A percentile compares a stretch with the other conserved stretches of the same genome.
Conservation (phyloP, 495 filamentous ascomycete genomes). For the Cetradonia linearis region DNA sequence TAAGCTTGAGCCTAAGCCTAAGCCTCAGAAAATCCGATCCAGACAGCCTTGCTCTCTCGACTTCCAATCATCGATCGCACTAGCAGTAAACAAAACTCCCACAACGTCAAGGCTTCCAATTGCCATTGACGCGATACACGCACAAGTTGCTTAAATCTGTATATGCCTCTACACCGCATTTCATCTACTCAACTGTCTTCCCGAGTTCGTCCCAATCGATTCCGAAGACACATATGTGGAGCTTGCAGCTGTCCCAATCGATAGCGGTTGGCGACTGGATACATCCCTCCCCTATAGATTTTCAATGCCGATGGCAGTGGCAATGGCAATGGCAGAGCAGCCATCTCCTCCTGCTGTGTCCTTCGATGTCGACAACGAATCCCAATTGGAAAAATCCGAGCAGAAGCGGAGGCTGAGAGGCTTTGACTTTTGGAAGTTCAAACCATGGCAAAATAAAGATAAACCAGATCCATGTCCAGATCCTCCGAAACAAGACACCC, state of each 20-base stretch:
- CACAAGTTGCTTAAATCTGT: background rate
- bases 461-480: constrained; percentile 16
- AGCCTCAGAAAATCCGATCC: background rate
- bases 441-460: constrained; percentile 41
- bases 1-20: background rate
- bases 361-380: constrained; percentile 20
- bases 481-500: constrained; percentile 18
- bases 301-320: constrained; percentile 17
- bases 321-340: constrained; percentile 21
- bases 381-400: constrained; percentile 18
- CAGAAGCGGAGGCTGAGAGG: constrained; percentile 43
- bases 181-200: constrained; percentile 1
- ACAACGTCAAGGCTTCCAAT: constrained; percentile 14
- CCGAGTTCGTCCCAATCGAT: constrained; percentile 6
- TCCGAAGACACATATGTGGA: background rate
- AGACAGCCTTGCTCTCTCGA: background rate
- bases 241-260: constrained; percentile 11
- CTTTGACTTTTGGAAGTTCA: constrained; percentile 32
- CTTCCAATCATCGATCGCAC: background rate
- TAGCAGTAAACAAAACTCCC: background rate
- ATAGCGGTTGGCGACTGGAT: background rate
- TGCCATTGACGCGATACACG: background rate
- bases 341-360: constrained; percentile 19
- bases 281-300: background rate
- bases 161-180: background rate